phyloP scores from a whole-genome alignment of 345 rosid species.

The Excoecaria cochinchinensis region DNA sequence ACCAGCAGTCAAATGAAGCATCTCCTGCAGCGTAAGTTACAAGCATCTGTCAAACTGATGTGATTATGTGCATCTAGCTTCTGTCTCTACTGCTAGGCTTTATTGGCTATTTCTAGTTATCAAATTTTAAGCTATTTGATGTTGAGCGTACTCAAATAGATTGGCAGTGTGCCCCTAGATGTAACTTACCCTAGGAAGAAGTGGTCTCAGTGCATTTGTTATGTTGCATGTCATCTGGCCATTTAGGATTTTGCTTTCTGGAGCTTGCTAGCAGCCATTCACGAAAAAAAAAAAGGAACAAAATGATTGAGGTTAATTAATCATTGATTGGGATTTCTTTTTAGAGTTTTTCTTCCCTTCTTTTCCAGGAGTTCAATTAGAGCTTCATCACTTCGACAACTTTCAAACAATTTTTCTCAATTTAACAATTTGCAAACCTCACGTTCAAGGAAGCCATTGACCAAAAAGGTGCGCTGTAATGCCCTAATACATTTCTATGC shows the following conservation, averaged over 20 bases:
- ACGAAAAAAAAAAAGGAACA: not conserved
- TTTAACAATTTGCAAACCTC: constrained; percentile 73
- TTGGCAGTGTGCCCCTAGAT: constrained; percentile 4
- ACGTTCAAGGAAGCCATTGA: constrained; percentile 78
- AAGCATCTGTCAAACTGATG: not conserved
- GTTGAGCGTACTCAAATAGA: not conserved
- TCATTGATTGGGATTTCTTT: not conserved
- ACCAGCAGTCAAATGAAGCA: constrained; percentile 66
- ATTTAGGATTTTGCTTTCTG: not conserved
- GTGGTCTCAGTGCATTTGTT: not conserved
- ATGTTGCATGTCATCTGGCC: not conserved
- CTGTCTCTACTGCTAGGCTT: not conserved
- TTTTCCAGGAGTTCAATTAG: constrained; percentile 64
- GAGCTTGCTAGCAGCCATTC: not conserved
- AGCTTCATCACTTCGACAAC: constrained; percentile 74
- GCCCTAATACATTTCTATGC: not conserved
- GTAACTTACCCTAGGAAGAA: not conserved
- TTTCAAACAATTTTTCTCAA: constrained; percentile 79
- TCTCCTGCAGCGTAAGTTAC: constrained; percentile 63
- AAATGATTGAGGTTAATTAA: not conserved
- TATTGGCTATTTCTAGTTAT: not conserved
- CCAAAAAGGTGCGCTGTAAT: constrained; percentile 58
- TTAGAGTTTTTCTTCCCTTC: constrained; percentile 12
- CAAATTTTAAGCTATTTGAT: not conserved
- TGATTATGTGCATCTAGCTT: constrained; percentile 4